Evolutionary conservation across 169 alveolate genomes (phyloP).

Genomic region (Miamiensis avidus): DNA sequence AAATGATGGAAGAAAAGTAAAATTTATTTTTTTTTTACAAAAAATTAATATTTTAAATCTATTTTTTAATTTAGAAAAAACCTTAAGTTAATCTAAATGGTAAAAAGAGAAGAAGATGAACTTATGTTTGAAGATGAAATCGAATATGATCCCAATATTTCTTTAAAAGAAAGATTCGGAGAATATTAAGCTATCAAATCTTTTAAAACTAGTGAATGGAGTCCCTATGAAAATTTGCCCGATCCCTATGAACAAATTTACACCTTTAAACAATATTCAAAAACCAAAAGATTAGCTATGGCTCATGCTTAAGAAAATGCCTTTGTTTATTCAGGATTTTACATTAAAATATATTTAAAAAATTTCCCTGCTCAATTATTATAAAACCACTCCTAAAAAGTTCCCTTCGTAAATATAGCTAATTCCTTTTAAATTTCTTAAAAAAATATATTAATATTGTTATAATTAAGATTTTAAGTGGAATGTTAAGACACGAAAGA

Average conservation of each 20-base stretch:
- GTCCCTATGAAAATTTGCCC: constrained; percentile 94
- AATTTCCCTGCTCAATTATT: constrained; percentile 54
- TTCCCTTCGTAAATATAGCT: constrained; percentile 5
- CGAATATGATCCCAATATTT: constrained; percentile 85
- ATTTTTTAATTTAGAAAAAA: constrained; percentile 38
- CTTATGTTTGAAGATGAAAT: constrained; percentile 93
- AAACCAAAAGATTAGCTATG: constrained; percentile 59
- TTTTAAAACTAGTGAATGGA: constrained; percentile 91
- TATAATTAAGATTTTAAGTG: constrained; percentile 77
- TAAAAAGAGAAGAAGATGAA: constrained; percentile 78
- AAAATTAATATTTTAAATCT: constrained; percentile 16
- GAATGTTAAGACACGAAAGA: constrained; percentile 92
- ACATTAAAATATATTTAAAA: constrained; percentile 57
- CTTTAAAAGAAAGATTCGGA: constrained; percentile 85
- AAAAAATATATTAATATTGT: not conserved
- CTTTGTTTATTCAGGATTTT: constrained; percentile 65
- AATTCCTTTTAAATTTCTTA: not conserved
- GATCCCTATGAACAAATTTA: constrained; percentile 86
- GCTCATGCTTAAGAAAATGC: constrained; percentile 66
- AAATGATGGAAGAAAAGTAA: constrained; percentile 29
- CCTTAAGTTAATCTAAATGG: constrained; percentile 63
- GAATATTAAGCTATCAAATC: constrained; percentile 90
- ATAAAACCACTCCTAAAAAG: constrained; percentile 30
- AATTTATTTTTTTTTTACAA: not conserved
- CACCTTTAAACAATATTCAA: constrained; percentile 86